Evolutionary conservation across 2,329 filamentous ascomycete genomes (phyloP), one percentile per base, ranked within the genome.

Genomic region (Pseudogymnoascus destructans): DNA sequence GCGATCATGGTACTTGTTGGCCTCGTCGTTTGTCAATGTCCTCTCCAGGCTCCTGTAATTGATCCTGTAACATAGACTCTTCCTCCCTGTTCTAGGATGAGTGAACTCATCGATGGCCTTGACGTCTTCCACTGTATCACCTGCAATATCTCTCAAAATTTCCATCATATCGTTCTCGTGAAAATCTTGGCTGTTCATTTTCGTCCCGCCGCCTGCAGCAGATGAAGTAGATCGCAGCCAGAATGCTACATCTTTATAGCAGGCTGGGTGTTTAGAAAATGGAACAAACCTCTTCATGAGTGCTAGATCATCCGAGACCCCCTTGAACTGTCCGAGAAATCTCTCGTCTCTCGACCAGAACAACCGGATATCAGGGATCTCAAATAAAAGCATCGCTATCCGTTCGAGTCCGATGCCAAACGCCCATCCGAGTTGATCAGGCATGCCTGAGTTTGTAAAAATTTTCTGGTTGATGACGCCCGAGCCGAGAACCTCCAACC

Each of bases 141-240:
- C 91, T 8, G 83, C 88, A 52, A 92, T 78, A 64, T 84, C 84
- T 63, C 93, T 84, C 15, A 96, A 87, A 59, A 96, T 80, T 73
- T 97, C 93, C 92, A 97, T 97, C 57, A 97, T 77, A 71, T 98
- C 93, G 72, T 97, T 97, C 70, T 95, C 91, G 70, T 97, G 92
- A 69, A 95, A 89, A 65, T 75, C 73, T 25, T 71, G 68, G 59
- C 64, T 70, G 65, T 71, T 75, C 59, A 66, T 71, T 42, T 63
- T 68, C 3, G 64, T 67, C 57, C 73, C 76, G 25, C 77, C 78
- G 10, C 74, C 77, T 2, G 73, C 77, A 19, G 75, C 71, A 1
- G 75, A 73, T 5, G 67, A 71, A 4, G 72, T 66, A 17, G 74
- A 70, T 15, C 71, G 74, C 58, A 97, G 74, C 93, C 93, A 98